Evolutionary conservation across 2,329 filamentous ascomycete genomes (phyloP).

Genomic region (Xylariaceae sp.): DNA sequence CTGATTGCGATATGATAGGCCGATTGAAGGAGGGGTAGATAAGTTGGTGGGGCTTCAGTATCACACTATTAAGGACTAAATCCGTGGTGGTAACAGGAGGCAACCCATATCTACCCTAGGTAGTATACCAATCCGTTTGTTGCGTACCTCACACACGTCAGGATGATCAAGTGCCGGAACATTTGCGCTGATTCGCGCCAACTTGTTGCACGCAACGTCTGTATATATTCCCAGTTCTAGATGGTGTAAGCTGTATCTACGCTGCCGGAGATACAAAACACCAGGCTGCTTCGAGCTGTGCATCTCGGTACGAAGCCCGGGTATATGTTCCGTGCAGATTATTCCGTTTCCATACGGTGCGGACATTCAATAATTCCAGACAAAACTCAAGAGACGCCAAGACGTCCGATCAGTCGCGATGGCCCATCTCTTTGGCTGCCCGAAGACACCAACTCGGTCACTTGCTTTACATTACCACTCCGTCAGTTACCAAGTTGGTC

Average conservation of each 20-base stretch:
- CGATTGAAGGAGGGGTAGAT: slow-evolving; percentile 18
- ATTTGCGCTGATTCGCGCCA: not conserved
- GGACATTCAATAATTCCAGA: not conserved
- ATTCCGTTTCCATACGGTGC: not conserved
- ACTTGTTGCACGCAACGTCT: too few relatives aligned
- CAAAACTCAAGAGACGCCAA: not conserved
- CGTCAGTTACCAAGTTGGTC: too few relatives aligned
- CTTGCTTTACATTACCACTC: too few relatives aligned
- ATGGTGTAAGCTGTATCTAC: too few relatives aligned
- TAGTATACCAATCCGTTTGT: not conserved
- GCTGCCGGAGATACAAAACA: too few relatives aligned
- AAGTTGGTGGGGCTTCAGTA: slow-evolving; percentile 7
- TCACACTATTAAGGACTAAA: not conserved
- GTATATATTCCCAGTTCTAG: too few relatives aligned
- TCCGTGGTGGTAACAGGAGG: not conserved
- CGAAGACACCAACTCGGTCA: too few relatives aligned
- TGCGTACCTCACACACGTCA: not conserved
- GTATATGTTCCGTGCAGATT: not conserved
- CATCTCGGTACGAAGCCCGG: too few relatives aligned
- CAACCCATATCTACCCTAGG: not conserved
- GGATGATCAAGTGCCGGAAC: not conserved
- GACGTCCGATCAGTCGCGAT: not conserved
- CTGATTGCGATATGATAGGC: slow-evolving; percentile 16
- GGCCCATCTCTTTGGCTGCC: too few relatives aligned
- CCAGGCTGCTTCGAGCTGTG: too few relatives aligned